Evolutionary conservation across 768 basidiomycete species (phyloP), one percentile per base, ranked within the genome.

Genomic region (Leccinellum luteum): DNA sequence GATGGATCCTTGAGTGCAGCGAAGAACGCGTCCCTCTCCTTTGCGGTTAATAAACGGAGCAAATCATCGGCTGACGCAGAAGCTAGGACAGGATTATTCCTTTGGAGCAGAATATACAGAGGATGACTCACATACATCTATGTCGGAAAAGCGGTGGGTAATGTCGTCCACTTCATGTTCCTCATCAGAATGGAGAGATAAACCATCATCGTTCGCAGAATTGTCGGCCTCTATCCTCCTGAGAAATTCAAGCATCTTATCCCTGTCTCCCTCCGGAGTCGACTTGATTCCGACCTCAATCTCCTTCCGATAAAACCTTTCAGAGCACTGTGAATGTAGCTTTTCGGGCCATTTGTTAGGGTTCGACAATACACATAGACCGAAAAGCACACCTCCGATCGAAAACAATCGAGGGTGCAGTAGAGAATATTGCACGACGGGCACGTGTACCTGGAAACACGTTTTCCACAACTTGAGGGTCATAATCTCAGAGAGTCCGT

Each of bases 401-500:
- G 84, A 74, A 91, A 94, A 73, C 92, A 94, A 12, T 76, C 74
- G 30, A 93, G 69, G 27, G 89, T 89, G 73, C 92, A 94, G 64
- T 94, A 94, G 0, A 81, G 81, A 27, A 87, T 74, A 65, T 93
- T 93, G 74, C 92, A 94, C 31, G 78, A 78, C 23, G 92, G 88
- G 61, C 92, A 94, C 1, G 85, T 86, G 71, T 94, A 94, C 66
- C 85, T 86, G 17, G 89, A 82, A 61, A 89, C 80, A 64, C 90
- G 87, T 65, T 88, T 79, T 31, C 77, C 79, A 74, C 91, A 94
- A 64, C 91, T 94, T 14, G 61, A 56, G 49, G 21, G 43, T 35
- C 44, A 25, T 7, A 4, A 19, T 57, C 38, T 57, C 19, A 61
- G 51, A 23, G 35, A 50, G 57, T 51, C 45, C 50, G 8, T 45